Conservation (phyloP, 1,284 basidiomycete species). For the Ustilago nuda region DNA sequence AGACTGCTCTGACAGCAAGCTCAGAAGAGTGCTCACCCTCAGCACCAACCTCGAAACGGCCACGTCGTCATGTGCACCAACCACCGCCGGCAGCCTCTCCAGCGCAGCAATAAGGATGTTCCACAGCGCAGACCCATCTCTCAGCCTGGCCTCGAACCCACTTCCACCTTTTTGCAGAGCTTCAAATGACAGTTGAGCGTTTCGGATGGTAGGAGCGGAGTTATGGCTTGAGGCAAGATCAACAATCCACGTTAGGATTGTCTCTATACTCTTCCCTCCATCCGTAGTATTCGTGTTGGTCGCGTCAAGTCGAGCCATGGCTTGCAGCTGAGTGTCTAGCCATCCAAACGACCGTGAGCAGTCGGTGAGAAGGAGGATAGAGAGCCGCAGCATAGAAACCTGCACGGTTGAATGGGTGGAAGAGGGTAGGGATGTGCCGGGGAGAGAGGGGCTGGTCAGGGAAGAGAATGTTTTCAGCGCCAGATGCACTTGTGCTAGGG, state of each 20-base stretch:
- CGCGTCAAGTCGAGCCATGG: conserved; percentile 17
- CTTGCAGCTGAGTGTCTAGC: conserved; percentile 32
- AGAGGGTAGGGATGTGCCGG: conserved; percentile 30
- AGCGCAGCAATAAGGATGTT: conserved; percentile 19
- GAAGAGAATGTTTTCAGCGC: conserved; percentile 37
- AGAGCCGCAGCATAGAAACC: conserved; percentile 16
- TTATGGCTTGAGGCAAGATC: conserved; percentile 30
- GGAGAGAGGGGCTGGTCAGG: conserved; percentile 27
- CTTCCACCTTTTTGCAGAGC: conserved; percentile 1
- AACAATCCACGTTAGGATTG: conserved; percentile 36
- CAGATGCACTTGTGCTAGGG: conserved; percentile 39
- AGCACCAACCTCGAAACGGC: conserved; percentile 25
- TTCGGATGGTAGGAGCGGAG: conserved; percentile 1
- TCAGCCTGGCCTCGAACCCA: background rate
- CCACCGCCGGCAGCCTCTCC: conserved; percentile 15
- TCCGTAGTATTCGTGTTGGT: background rate
- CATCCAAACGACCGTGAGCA: conserved; percentile 33
- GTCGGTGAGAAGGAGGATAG: conserved; percentile 17
- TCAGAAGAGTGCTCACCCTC: conserved; percentile 19
- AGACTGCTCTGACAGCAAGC: background rate
- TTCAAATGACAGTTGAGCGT: conserved; percentile 9
- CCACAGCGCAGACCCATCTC: conserved; percentile 14
- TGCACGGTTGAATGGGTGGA: conserved; percentile 14
- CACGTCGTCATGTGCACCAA: conserved; percentile 23
- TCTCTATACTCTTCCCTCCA: conserved; percentile 7